Base-by-base conservation (phyloP, 2,329 filamentous ascomycete species). In the Phoma herbarum region DNA sequence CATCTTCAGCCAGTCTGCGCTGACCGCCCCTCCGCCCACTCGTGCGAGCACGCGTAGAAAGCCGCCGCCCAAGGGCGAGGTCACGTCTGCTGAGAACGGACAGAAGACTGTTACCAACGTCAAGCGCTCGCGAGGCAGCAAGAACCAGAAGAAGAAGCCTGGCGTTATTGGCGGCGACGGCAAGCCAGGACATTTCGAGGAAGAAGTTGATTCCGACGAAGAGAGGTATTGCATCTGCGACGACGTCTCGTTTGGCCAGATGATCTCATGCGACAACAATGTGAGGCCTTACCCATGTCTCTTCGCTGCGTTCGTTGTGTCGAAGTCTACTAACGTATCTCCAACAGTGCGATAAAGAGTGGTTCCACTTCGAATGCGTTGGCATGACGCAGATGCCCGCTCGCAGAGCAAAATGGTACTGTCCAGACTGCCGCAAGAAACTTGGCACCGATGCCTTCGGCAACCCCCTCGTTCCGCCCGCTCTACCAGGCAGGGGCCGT, bases 361-460 rank as follows among this genome's bases (percentile, higher is more conserved):
- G 91, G 91, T 95, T 94, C 75, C 91, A 95, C 73, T 83, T 95
- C 39, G 86, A 88, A 63, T 95, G 91, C 70, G 89, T 95, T 6
- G 87, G 84, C 5, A 80, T 95, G 63, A 72, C 70, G 31, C 81
- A 83, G 7, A 86, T 90, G 59, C 90, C 91, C 11, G 85, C 88
- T 2, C 83, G 90, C 18, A 90, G 89, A 29, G 88, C 88, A 2
- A 93, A 92, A 76, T 95, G 91, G 91, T 95, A 92, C 70, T 95
- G 91, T 75, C 90, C 90, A 1, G 87, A 92, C 48, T 95, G 91
- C 71, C 74, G 75, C 31, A 51, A 52, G 9, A 42, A 62, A 14
- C 62, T 77, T 14, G 57, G 65, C 25, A 66, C 68, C 3, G 75
- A 77, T 46, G 69, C 71, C 1, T 74, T 70, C 57, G 75, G 75